phyloP scores from a whole-genome alignment of 768 basidiomycete species.

The Suillus subalutaceus region DNA sequence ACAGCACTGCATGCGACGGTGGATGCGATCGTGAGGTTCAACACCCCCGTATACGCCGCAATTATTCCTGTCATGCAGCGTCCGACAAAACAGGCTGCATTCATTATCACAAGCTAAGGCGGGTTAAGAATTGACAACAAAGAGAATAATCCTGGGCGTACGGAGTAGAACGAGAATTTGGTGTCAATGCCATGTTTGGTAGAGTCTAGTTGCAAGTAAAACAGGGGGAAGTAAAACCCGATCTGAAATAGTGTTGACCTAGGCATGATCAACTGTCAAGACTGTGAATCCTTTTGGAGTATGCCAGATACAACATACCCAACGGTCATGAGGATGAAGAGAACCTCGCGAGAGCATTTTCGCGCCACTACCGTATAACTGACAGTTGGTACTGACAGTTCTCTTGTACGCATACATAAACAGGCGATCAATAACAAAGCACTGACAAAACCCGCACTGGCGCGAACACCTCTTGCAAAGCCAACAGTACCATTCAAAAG shows the following conservation, averaged over 20 bases:
- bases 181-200: no score
- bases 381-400: not conserved
- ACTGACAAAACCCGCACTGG: not conserved
- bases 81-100: no score
- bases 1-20: no score
- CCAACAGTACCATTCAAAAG: not conserved
- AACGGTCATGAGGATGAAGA: not conserved
- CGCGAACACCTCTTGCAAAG: not conserved
- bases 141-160: no score
- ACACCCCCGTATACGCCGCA: no score
- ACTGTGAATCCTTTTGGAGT: not conserved
- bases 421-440: slow-evolving; percentile 1
- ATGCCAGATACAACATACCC: not conserved
- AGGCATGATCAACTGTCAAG: not conserved
- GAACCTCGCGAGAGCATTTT: not conserved
- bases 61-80: no score
- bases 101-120: no score
- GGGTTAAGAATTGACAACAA: no score
- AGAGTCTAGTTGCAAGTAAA: no score
- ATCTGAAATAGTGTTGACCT: not conserved
- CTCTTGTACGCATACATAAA: not conserved
- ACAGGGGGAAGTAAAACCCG: not conserved
- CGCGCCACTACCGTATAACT: not conserved
- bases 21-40: no score
- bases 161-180: no score